Conservation (phyloP, 148 eudicot genomes). For the Fagopyrum tataricum region DNA sequence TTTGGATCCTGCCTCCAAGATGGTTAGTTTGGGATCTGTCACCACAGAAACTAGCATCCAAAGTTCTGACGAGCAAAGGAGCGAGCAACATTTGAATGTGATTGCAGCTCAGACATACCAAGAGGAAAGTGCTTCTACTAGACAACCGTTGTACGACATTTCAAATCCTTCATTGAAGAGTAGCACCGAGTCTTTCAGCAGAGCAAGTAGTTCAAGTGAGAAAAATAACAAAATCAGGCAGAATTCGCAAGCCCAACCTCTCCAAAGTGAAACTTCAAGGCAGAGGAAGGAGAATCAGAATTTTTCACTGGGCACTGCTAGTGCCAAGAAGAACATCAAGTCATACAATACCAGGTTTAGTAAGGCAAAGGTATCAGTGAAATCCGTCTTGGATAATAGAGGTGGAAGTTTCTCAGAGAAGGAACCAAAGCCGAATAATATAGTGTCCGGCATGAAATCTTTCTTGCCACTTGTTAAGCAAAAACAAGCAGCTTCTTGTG, state of each 20-base stretch:
- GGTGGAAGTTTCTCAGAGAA: constrained; percentile 45
- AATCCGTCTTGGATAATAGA: constrained; percentile 48
- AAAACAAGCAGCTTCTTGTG: constrained; percentile 63
- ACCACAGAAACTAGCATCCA: constrained; percentile 12
- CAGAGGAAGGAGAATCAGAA: constrained; percentile 42
- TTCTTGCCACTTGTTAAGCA: constrained; percentile 77
- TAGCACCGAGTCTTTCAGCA: constrained; percentile 33
- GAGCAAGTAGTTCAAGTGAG: constrained; percentile 30
- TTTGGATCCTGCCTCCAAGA: constrained; percentile 1
- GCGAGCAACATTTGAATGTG: constrained; percentile 16
- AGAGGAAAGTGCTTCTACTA: constrained; percentile 20
- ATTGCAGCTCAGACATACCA: not conserved
- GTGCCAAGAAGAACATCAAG: constrained; percentile 35
- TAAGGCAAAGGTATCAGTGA: constrained; percentile 42
- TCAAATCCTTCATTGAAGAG: constrained; percentile 32
- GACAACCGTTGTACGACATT: constrained; percentile 45
- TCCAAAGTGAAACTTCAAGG: constrained; percentile 26
- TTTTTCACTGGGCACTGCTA: constrained; percentile 36
- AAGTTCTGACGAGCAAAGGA: constrained; percentile 50
- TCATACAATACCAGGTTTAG: constrained; percentile 36
- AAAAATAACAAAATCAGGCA: constrained; percentile 29
- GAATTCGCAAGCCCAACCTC: constrained; percentile 24
- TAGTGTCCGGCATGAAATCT: constrained; percentile 73
- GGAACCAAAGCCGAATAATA: constrained; percentile 54
- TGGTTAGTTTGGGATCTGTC: not conserved